Evolutionary conservation across 352 stramenopile genomes (phyloP).

Genomic region (Pythium guiyangense): DNA sequence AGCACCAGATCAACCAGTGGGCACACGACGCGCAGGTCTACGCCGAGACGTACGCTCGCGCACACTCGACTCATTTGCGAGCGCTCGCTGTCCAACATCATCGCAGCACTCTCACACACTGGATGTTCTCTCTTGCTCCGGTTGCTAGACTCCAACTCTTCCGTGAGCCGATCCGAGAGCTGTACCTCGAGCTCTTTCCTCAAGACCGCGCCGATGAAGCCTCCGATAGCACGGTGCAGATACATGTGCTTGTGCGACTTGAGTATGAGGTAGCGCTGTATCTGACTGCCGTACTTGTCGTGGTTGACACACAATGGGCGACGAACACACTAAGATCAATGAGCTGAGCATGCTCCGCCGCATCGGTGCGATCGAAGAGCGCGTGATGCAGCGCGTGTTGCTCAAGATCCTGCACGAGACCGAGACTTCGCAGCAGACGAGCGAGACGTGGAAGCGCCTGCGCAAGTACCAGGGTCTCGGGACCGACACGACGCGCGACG

Average conservation of each 20-base stretch:
- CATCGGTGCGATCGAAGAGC: constrained; percentile 57
- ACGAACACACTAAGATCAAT: constrained; percentile 15
- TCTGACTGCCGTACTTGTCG: not conserved
- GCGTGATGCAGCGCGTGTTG: constrained; percentile 61
- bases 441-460: constrained; percentile 44
- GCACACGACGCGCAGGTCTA: constrained; percentile 41
- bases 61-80: not conserved
- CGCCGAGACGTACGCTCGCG: constrained; percentile 31
- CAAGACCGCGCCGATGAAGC: constrained; percentile 29
- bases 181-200: constrained; percentile 47
- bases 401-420: constrained; percentile 50
- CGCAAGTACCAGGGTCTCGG: constrained; percentile 39
- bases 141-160: constrained; percentile 37
- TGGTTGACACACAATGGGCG: too few relatives aligned
- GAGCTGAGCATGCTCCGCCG: constrained; percentile 38
- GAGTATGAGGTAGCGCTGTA: not conserved
- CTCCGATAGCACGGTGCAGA: constrained; percentile 34
- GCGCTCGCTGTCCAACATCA: not conserved
- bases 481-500: not conserved
- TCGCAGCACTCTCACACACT: not conserved
- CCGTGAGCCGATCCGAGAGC: constrained; percentile 46
- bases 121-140: not conserved
- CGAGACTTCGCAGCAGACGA: constrained; percentile 16
- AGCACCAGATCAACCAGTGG: constrained; percentile 45
- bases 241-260: not conserved